These are phyloP conservation scores for Helenozyma baotianmanensis DNA, from an alignment of 805 yeast genomes.

Conservation along the genomic window DNA sequence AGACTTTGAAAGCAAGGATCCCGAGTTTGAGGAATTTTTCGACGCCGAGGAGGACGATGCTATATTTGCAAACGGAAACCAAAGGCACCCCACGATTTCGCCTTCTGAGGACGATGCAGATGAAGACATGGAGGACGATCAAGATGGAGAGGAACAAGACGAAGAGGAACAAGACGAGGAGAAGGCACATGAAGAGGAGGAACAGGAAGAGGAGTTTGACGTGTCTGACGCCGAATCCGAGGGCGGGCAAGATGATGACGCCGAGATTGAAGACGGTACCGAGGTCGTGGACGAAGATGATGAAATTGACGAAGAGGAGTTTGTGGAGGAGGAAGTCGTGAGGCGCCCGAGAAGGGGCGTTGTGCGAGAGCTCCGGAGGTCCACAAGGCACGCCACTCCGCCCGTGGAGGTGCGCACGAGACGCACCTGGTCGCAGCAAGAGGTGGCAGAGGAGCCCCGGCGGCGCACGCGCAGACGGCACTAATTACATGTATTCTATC, in stretches of 20 bases:
- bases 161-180: conserved; percentile 22
- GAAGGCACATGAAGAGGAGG: too few relatives aligned
- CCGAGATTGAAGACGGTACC: conserved; percentile 5
- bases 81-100: conserved; percentile 13
- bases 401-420: not conserved
- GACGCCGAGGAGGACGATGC: conserved; percentile 5
- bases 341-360: too few relatives aligned
- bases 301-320: conserved; percentile 1
- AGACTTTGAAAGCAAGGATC: conserved; percentile 4
- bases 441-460: too few relatives aligned
- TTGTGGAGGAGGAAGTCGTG: conserved; percentile 2
- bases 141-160: conserved; percentile 17
- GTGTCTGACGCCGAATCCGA: conserved; percentile 10
- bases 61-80: conserved; percentile 1
- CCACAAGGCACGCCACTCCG: too few relatives aligned
- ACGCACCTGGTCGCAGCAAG: too few relatives aligned
- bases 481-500: not conserved
- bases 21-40: conserved; percentile 6
- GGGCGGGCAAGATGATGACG: conserved; percentile 11
- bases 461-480: not conserved
- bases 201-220: too few relatives aligned
- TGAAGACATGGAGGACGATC: conserved; percentile 5
- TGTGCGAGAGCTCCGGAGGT: too few relatives aligned
- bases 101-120: conserved; percentile 14
- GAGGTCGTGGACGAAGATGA: conserved; percentile 18